phyloP scores from a whole-genome alignment of 2,329 filamentous ascomycete genomes.

The Macrophomina tecta region DNA sequence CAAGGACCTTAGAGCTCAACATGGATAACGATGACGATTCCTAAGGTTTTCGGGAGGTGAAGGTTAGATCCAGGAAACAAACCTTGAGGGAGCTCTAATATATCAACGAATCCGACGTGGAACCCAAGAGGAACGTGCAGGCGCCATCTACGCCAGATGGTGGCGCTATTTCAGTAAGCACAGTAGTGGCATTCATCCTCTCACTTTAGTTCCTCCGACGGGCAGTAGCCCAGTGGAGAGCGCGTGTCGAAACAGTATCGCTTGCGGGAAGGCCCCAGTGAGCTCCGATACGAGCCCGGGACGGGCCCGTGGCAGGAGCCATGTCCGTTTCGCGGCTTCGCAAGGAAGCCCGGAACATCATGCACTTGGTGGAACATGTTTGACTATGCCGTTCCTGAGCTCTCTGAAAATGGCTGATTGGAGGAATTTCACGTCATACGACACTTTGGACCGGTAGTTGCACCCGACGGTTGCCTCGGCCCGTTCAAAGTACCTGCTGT shows the following conservation, averaged over 20 bases:
- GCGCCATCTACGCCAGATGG: constrained; percentile 7
- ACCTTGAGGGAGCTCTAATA: neutral
- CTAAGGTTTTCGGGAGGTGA: neutral
- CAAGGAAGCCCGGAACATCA: constrained; percentile 2
- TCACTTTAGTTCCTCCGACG: constrained; percentile 4
- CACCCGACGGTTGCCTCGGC: constrained; percentile 19
- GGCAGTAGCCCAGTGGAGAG: neutral
- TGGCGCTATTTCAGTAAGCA: neutral
- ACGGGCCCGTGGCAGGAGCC: constrained; percentile 2
- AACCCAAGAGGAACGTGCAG: neutral
- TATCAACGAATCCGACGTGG: neutral
- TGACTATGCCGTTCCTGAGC: neutral
- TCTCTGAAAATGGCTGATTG: constrained; percentile 6
- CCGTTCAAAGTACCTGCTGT: constrained; percentile 4
- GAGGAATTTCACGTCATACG: constrained; percentile 16
- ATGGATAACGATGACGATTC: neutral
- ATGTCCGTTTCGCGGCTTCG: constrained; percentile 17
- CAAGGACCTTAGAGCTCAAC: constrained; percentile 10
- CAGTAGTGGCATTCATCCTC: neutral
- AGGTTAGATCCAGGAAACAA: neutral
- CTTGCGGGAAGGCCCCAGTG: constrained; percentile 1
- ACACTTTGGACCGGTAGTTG: neutral
- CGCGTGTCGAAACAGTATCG: neutral
- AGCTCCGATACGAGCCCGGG: constrained; percentile 14
- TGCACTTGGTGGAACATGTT: constrained; percentile 26